These are phyloP conservation scores for Fraxinus sp. DNA, from an alignment of 305 asterid species.

Conservation along the genomic window DNA sequence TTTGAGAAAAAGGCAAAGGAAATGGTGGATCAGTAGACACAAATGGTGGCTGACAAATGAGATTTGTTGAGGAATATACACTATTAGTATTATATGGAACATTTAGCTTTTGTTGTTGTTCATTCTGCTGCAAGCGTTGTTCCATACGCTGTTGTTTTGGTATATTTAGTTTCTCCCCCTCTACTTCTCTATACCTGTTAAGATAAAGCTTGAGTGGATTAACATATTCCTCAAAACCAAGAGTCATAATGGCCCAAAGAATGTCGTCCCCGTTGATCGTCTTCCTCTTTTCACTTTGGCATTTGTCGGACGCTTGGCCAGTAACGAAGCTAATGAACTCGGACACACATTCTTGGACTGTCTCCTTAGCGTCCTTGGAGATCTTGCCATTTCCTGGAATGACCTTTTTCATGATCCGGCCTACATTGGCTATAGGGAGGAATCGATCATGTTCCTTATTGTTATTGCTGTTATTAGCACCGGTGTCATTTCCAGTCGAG, in stretches of 20 bases:
- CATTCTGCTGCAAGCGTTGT: not conserved
- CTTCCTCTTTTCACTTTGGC: conserved; percentile 43
- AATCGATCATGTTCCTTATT: conserved; percentile 26
- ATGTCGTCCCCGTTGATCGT: conserved; percentile 47
- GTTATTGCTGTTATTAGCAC: not conserved
- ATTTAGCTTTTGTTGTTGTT: not conserved
- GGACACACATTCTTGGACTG: conserved; percentile 46
- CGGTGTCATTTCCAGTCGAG: not conserved
- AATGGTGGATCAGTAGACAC: not conserved
- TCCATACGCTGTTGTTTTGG: not conserved
- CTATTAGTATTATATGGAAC: not conserved
- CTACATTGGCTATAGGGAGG: conserved; percentile 37
- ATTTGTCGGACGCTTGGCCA: conserved; percentile 44
- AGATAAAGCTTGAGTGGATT: conserved; percentile 35
- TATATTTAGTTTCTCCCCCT: conserved; percentile 31
- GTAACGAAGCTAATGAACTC: conserved; percentile 46
- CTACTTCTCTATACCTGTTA: conserved; percentile 37
- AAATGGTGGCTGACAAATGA: conserved; percentile 4
- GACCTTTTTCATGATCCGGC: conserved; percentile 43
- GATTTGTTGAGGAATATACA: conserved; percentile 1
- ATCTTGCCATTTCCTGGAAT: conserved; percentile 37
- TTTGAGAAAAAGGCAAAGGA: not conserved
- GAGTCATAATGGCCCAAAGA: conserved; percentile 40
- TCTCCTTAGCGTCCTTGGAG: conserved; percentile 44
- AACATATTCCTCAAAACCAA: conserved; percentile 43